Conservation (phyloP, 192 early-diverging fungal species). For the Coemansia sp. region DNA sequence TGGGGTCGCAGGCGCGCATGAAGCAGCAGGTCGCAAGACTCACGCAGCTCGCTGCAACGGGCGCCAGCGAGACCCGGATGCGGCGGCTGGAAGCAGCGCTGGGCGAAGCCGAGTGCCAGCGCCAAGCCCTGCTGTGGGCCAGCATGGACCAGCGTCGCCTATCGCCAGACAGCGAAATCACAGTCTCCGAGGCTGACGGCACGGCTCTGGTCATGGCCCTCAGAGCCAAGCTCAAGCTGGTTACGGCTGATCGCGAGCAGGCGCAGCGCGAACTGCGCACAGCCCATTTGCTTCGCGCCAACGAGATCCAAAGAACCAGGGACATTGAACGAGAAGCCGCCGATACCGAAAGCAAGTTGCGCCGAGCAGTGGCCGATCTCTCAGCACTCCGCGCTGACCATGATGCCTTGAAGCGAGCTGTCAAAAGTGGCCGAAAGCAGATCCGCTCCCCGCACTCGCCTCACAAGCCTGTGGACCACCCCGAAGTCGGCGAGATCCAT, state of each 20-base stretch:
- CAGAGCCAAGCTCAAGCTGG: conserved; percentile 31
- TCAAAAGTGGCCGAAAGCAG: not conserved
- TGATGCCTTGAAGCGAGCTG: conserved; percentile 19
- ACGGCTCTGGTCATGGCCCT: conserved; percentile 29
- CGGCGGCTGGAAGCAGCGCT: conserved; percentile 44
- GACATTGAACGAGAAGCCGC: conserved; percentile 46
- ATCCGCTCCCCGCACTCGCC: not conserved
- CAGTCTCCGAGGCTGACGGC: conserved; percentile 6
- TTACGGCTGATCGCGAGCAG: conserved; percentile 31
- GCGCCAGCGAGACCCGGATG: conserved; percentile 44
- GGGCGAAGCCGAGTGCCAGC: conserved; percentile 50
- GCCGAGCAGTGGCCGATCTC: conserved; percentile 25
- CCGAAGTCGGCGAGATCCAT: not conserved
- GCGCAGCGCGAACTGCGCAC: conserved; percentile 46
- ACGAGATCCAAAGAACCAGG: conserved; percentile 38
- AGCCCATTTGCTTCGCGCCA: conserved; percentile 36
- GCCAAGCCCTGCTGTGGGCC: conserved; percentile 42
- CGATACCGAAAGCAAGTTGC: conserved; percentile 27
- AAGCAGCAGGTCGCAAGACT: conserved; percentile 50
- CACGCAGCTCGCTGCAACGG: conserved; percentile 43
- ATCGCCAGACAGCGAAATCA: not conserved
- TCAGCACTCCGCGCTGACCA: conserved; percentile 21
- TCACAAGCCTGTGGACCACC: not conserved
- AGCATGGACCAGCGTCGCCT: conserved; percentile 36
- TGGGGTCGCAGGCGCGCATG: conserved; percentile 42